Evolutionary conservation across 495 filamentous ascomycete species (phyloP).

Genomic region (Hapsidospora chrysogenum): DNA sequence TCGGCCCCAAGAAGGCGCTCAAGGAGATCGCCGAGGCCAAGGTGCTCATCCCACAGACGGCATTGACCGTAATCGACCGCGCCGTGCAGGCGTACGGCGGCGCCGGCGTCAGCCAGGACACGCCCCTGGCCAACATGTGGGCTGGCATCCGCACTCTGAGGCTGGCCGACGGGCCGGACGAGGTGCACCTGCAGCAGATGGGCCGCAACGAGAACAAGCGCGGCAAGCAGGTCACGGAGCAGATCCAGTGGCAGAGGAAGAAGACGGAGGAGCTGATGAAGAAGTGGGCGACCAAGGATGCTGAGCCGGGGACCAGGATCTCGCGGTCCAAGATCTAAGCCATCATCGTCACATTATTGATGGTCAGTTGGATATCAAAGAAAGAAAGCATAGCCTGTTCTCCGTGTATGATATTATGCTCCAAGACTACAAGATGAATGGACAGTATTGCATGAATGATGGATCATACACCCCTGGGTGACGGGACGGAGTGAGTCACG

Average conservation of each 20-base stretch:
- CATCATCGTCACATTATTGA: background rate
- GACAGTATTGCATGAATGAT: too few relatives aligned
- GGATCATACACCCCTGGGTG: too few relatives aligned
- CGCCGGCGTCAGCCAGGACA: constrained; percentile 79
- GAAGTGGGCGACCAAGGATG: constrained; percentile 35
- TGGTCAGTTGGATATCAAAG: background rate
- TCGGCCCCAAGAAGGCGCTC: constrained; percentile 61
- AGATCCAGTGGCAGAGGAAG: constrained; percentile 45
- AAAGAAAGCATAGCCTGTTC: too few relatives aligned
- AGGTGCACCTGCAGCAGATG: constrained; percentile 86
- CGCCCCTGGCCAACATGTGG: constrained; percentile 78
- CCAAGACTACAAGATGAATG: too few relatives aligned
- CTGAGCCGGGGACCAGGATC: constrained; percentile 31
- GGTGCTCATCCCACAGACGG: constrained; percentile 62
- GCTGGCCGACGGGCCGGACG: constrained; percentile 83
- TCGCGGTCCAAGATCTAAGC: constrained; percentile 29
- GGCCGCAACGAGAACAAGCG: constrained; percentile 69
- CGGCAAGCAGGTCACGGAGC: constrained; percentile 41
- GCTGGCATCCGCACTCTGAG: constrained; percentile 64
- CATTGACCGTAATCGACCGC: constrained; percentile 67
- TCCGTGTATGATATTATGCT: too few relatives aligned
- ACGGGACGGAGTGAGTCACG: too few relatives aligned
- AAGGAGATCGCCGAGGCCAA: constrained; percentile 82
- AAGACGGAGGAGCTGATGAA: constrained; percentile 49
- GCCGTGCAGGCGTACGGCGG: constrained; percentile 78